Evolutionary conservation across 2,329 filamentous ascomycete genomes (phyloP).

Genomic region (Talaromyces sp.): DNA sequence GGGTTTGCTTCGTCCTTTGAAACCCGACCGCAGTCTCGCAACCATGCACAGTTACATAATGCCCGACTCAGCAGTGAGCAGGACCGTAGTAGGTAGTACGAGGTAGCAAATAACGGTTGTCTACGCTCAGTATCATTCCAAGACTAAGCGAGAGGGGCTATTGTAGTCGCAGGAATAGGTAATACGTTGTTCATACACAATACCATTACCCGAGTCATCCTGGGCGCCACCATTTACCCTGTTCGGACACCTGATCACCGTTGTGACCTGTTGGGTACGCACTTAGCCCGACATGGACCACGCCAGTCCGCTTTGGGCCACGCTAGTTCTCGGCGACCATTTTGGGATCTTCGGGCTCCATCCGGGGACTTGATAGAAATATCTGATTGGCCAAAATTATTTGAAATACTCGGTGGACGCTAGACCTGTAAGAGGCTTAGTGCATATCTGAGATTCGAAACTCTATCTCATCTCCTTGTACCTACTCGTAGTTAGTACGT

Average conservation of each 20-base stretch:
- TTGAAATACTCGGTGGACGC: constrained; percentile 16
- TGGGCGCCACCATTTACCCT: constrained; percentile 5
- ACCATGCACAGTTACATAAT: neutral
- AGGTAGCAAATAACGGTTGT: neutral
- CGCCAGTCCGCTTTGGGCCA: neutral
- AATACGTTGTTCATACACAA: neutral
- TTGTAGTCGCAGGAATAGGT: neutral
- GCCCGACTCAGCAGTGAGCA: neutral
- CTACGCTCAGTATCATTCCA: no score
- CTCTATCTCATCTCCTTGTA: constrained; percentile 14
- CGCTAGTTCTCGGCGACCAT: constrained; percentile 18
- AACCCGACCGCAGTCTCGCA: neutral
- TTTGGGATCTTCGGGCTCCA: constrained; percentile 16
- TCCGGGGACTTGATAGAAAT: constrained; percentile 3
- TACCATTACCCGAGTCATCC: constrained; percentile 2
- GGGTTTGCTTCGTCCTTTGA: neutral
- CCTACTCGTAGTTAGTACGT: no score
- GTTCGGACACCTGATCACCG: constrained; percentile 1
- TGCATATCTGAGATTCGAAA: constrained; percentile 16
- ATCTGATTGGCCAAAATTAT: constrained; percentile 10
- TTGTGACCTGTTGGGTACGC: neutral
- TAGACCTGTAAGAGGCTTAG: neutral
- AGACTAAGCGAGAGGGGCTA: neutral
- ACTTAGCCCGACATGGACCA: constrained; percentile 10
- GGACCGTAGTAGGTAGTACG: neutral